phyloP scores from a whole-genome alignment of 768 basidiomycete species.

The Dacryopinax spathularia region DNA sequence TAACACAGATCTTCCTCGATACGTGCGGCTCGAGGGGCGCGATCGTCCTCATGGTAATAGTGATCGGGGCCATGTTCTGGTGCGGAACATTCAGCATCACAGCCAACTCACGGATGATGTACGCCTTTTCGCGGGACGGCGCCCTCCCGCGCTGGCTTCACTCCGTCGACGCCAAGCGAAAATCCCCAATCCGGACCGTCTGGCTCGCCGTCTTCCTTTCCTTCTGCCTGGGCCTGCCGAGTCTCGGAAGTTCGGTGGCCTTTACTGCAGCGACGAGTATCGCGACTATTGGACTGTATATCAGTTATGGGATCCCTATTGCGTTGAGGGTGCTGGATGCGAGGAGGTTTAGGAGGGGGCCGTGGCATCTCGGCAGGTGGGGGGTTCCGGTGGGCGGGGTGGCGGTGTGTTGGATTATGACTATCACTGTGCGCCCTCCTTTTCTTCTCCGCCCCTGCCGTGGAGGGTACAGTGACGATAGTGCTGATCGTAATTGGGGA shows the following conservation, averaged over 20 bases:
- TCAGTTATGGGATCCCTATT: conserved; percentile 65
- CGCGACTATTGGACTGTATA: conserved; percentile 56
- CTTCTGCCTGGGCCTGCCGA: conserved; percentile 60
- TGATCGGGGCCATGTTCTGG: conserved; percentile 60
- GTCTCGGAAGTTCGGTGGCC: conserved; percentile 57
- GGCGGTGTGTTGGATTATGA: conserved; percentile 53
- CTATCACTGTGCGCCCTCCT: conserved; percentile 33
- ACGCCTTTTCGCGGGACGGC: conserved; percentile 62
- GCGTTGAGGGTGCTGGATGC: conserved; percentile 49
- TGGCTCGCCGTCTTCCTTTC: conserved; percentile 68
- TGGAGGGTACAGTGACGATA: too few species aligned
- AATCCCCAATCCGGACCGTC: conserved; percentile 61
- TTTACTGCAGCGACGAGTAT: conserved; percentile 44
- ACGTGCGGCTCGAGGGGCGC: conserved; percentile 61
- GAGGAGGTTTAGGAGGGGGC: conserved; percentile 46
- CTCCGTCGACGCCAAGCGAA: conserved; percentile 43
- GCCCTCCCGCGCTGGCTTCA: conserved; percentile 55
- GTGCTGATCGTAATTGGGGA: background rate
- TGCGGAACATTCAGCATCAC: conserved; percentile 68
- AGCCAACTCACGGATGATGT: conserved; percentile 73
- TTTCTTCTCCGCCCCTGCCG: too few species aligned
- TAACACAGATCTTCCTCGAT: conserved; percentile 66
- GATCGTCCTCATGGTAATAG: conserved; percentile 59
- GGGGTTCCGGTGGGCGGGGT: conserved; percentile 44
- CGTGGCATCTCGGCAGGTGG: conserved; percentile 54